These are phyloP conservation scores for Tuber indicum DNA, from an alignment of 495 filamentous ascomycete species.

Conservation along the genomic window DNA sequence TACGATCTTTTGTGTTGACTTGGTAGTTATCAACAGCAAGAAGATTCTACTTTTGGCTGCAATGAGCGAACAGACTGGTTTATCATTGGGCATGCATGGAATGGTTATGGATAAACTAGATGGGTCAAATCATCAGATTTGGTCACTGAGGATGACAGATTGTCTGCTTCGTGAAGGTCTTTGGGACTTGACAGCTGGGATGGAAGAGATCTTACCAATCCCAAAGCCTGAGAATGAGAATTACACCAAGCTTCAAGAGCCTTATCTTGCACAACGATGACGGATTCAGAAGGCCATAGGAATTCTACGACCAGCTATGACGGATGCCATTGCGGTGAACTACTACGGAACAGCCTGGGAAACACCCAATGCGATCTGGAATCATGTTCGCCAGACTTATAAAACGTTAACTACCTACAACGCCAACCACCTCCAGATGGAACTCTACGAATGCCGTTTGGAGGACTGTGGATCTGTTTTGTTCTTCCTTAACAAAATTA, in stretches of 20 bases:
- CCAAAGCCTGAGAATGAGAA: background rate
- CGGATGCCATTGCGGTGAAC: background rate
- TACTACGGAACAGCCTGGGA: background rate
- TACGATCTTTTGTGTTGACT: too few relatives aligned
- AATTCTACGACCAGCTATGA: background rate
- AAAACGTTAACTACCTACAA: background rate
- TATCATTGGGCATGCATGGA: background rate
- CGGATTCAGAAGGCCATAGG: background rate
- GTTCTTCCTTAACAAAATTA: too few relatives aligned
- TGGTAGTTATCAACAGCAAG: too few relatives aligned
- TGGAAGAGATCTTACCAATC: background rate
- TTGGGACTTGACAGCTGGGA: background rate
- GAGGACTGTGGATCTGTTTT: too few relatives aligned
- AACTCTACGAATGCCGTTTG: background rate
- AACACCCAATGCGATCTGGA: background rate
- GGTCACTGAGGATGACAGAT: background rate
- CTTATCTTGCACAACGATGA: background rate
- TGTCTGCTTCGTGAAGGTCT: background rate
- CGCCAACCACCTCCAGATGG: background rate
- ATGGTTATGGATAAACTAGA: background rate
- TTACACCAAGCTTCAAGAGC: background rate
- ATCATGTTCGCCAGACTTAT: background rate
- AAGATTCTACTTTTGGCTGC: too few relatives aligned
- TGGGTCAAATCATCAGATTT: background rate
- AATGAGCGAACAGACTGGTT: background rate